These are phyloP conservation scores for Mycena crocata DNA, from an alignment of 768 basidiomycete genomes.

Conservation along the genomic window DNA sequence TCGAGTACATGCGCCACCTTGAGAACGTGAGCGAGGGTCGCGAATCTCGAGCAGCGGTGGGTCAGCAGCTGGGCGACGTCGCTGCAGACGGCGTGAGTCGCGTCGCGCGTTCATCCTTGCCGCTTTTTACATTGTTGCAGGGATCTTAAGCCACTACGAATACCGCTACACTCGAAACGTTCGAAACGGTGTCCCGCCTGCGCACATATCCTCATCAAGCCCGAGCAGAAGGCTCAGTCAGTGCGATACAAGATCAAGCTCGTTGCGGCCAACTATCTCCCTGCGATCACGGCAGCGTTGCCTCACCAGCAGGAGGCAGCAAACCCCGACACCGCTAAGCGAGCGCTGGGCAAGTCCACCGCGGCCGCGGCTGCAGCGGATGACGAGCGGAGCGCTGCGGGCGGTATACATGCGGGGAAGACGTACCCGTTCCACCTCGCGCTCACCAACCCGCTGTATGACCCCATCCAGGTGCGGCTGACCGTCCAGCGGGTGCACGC, in stretches of 20 bases:
- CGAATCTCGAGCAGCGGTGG: conserved; percentile 85
- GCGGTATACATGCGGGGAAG: conserved; percentile 75
- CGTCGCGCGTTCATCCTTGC: conserved; percentile 3
- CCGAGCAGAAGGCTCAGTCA: conserved; percentile 96
- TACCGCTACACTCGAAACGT: conserved; percentile 92
- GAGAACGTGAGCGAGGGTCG: conserved; percentile 72
- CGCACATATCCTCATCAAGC: conserved; percentile 97
- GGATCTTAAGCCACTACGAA: conserved; percentile 87
- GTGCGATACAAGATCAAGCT: conserved; percentile 98
- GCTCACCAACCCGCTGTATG: conserved; percentile 94
- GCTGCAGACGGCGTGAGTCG: conserved; percentile 69
- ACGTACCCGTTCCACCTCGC: conserved; percentile 92
- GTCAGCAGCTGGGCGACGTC: conserved; percentile 81
- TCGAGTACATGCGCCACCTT: conserved; percentile 75
- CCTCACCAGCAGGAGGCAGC: conserved; percentile 64
- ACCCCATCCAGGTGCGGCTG: conserved; percentile 92
- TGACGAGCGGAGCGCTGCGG: conserved; percentile 53
- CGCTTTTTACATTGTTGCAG: conserved; percentile 53
- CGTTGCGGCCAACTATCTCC: conserved; percentile 94
- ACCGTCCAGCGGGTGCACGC: conserved; percentile 78
- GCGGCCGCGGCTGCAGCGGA: conserved; percentile 45
- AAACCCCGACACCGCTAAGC: conserved; percentile 56
- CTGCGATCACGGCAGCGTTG: conserved; percentile 80
- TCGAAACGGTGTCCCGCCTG: conserved; percentile 96
- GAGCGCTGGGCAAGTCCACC: conserved; percentile 54